Evolutionary conservation across 768 basidiomycete species (phyloP).

Genomic region (Naganishia antarctica): DNA sequence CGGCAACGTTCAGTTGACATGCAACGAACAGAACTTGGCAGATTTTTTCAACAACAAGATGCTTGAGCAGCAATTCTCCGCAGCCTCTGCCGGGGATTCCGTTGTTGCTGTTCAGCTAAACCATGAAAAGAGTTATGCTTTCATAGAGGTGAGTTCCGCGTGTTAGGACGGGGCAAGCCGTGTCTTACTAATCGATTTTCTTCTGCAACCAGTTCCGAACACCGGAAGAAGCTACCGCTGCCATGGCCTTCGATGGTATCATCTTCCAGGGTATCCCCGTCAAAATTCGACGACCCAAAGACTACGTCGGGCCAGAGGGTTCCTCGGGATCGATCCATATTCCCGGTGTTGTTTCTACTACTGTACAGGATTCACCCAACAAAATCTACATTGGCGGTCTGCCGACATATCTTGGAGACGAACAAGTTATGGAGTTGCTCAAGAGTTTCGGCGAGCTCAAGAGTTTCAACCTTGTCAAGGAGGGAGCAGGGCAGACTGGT

Average conservation of each 20-base stretch:
- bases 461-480: slow-evolving; percentile 96
- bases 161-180: background rate
- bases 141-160: slow-evolving; percentile 71
- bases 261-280: slow-evolving; percentile 93
- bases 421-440: slow-evolving; percentile 94
- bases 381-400: slow-evolving; percentile 96
- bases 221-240: slow-evolving; percentile 90
- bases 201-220: slow-evolving; percentile 77
- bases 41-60: slow-evolving; percentile 96
- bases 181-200: background rate
- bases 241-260: slow-evolving; percentile 95
- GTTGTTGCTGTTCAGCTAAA: slow-evolving; percentile 93
- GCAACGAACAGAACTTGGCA: slow-evolving; percentile 84
- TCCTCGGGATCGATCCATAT: slow-evolving; percentile 67
- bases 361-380: slow-evolving; percentile 94
- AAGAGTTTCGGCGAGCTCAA: slow-evolving; percentile 96
- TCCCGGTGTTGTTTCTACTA: slow-evolving; percentile 91
- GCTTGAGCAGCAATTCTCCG: slow-evolving; percentile 59
- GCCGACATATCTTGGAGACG: slow-evolving; percentile 92
- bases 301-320: slow-evolving; percentile 74
- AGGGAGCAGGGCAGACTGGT: slow-evolving; percentile 67
- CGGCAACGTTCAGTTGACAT: slow-evolving; percentile 89
- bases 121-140: slow-evolving; percentile 98
- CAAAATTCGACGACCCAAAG: slow-evolving; percentile 95
- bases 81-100: slow-evolving; percentile 63